Base-by-base conservation (phyloP, 345 rosid genomes). In the Eucalyptus marginata region DNA sequence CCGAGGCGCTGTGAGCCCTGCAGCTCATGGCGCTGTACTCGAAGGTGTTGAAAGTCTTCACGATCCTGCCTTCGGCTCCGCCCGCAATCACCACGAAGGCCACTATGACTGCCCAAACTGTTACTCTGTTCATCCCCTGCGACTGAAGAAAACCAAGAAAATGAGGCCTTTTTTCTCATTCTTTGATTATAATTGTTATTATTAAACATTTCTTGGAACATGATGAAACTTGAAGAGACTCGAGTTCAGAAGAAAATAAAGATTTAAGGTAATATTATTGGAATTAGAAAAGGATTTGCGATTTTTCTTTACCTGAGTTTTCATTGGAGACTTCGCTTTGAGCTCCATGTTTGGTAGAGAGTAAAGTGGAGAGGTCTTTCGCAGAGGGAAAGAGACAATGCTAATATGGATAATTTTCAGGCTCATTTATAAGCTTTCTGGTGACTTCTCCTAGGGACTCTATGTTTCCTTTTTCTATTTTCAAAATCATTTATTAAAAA, bases 1-100 rank as follows among this genome's bases (percentile, higher is more conserved):
- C 79, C 22, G 89, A 86, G 71, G 87, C 89, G 31, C 89, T 86
- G 90, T 90, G 89, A 59, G 90, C 87, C 47, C 91, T 88, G 88
- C 91, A 90, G 50, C 88, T 90, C 36, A 90, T 87, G 14, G 89
- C 91, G 44, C 25, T 33, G 89, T 90, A 90, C 91, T 80, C 87
- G 43, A 89, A 87, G 40, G 89, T 80, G 16, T 68, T 79, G 40
- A 25, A 13, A 7, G n/a, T 86, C 36, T 58, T 86, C 66, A 51
- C 90, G 15, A 8, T 14, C 62, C 91, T 50, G 46, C 89, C 62
- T 24, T 90, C 87, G 25, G 88, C 62, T 87, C 51, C 50, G 20
- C 64, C 49, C 49, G n/a, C 11, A 14, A 83, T 56, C 68, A 59
- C 51, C 40, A 87, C 36, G n/a, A 87, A 9, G 15, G 36, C 90